Evolutionary conservation across 1,284 basidiomycete species (phyloP), one percentile per base, ranked within the genome.

Genomic region (Leccinum subspadiceum): DNA sequence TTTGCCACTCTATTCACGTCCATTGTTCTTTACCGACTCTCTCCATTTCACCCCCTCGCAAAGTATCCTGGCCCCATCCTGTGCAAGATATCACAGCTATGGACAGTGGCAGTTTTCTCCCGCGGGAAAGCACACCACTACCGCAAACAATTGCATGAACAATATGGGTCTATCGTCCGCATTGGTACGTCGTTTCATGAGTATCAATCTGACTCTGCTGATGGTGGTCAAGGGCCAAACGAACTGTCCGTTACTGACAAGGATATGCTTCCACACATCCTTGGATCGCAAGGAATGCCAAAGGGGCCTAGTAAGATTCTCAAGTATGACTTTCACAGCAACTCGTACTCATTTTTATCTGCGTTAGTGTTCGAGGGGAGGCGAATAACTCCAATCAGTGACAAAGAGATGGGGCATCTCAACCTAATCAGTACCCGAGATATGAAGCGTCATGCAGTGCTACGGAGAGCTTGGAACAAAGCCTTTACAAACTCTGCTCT

Each of bases 381-480:
- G 55, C 59, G 44, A 24, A 59, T 68, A 53, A 66, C 69, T 33
- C 60, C 50, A 17, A 4, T 56, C 13, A 71, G 60, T 37, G 10
- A 29, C 5, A 54, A 66, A 37, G 60, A 68, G 5, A 39, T 62
- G 13, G 53, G 54, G 20, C 12, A 54, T 24, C 53, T 65, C 49
- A 61, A 52, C 61, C 62, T 80, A 37, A 73, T 78, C 24, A 65
- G 65, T n/a, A 65, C 71, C 7, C 69, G 71, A 8, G 68, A 77
- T 62, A 60, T 71, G 22, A 68, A 67, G 31, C 71, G 73, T 29
- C 80, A 81, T 61, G 68, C 73, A 2, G 70, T 71, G 9, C 65
- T 75, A 35, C 76, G 80, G 24, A 73, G 72, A 57, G 73, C 73
- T 6, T 81, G 80, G 80, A 76, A 73, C 59, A 70, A 73, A 41